Evolutionary conservation across 345 rosid genomes (phyloP).

Genomic region (Arabis alpina): DNA sequence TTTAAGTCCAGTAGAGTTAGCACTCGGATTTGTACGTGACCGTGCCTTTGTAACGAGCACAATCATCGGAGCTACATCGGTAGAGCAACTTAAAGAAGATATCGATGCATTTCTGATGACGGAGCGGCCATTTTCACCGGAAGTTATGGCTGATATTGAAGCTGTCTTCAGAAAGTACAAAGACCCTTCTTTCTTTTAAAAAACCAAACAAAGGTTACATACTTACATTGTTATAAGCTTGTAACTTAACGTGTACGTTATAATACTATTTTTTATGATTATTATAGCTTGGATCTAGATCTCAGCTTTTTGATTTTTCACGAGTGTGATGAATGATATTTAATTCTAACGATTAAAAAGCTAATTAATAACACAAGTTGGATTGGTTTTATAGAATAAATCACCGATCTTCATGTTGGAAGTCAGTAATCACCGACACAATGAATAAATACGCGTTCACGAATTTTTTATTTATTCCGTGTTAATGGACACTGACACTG

Average conservation of each 20-base stretch:
- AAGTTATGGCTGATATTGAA: conserved; percentile 71
- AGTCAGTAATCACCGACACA: conserved; percentile 33
- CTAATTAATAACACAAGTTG: conserved; percentile 14
- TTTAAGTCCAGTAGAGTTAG: conserved; percentile 72
- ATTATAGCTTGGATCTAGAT: conserved; percentile 22
- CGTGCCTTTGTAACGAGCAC: conserved; percentile 81
- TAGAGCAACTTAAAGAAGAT: conserved; percentile 80
- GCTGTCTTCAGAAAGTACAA: conserved; percentile 62
- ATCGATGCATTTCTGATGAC: conserved; percentile 69
- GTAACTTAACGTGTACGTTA: conserved; percentile 1
- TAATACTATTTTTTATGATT: not conserved
- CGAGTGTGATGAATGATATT: not conserved
- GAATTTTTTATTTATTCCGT: conserved; percentile 6
- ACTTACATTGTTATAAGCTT: not conserved
- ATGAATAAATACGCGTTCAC: conserved; percentile 27
- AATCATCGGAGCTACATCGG: conserved; percentile 79
- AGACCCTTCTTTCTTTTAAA: conserved; percentile 43
- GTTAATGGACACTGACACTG: conserved; percentile 13
- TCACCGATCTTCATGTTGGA: not conserved
- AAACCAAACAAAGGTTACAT: not conserved
- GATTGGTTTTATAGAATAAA: not conserved
- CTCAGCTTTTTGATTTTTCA: not conserved
- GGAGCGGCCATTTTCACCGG: conserved; percentile 62
- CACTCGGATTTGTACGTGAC: conserved; percentile 79
- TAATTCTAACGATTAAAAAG: not conserved